Evolutionary conservation across 106 monocot genomes (phyloP), one percentile per base, ranked within the genome.

Genomic region (Dioscorea dumetorum): DNA sequence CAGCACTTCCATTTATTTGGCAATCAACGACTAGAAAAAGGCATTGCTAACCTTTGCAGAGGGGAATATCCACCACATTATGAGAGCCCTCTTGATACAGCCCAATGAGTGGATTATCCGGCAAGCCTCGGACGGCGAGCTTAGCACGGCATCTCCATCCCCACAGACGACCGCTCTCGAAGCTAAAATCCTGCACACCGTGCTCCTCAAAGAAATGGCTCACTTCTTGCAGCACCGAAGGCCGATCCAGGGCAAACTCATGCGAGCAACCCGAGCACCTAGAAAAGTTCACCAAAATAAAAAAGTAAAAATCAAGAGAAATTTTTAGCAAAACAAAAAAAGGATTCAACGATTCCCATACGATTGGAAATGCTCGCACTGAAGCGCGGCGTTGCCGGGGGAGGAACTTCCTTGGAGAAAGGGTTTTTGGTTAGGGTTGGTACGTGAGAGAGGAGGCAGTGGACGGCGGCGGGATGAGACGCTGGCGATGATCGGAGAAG

Each of bases 71-170:
- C 4, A 87, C 86, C 35, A 99, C 80, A 65, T 81, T 73, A 78
- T 99, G 97, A 65, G 97, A 90, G 11, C 92, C 92, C 69, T 99
- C 97, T 79, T 93, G 51, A 68, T 93, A 99, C 57, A 99, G 67
- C 8, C 97, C 92, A 24, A 99, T 79, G 63, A 87, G 70, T 18
- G 92, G 97, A 57, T 34, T 83, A 56, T 87, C 70, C 19, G 89
- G 24, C 66, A 84, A 81, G 68, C 97, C 97, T 49, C 93, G 84
- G 49, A 99, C 83, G 35, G 85, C 97, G 53, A 99, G 78, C 77
- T 99, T 99, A 19, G 92, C 97, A 23, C 97, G 78, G 24, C 97
- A 99, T 73, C 97, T 82, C 97, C 97, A 99, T 63, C 87, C 87
- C 82, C 74, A 87, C 97, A 99, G 58, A 31, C 52, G 74, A 33